Percentiles rank a stretch among this genome's conserved stretches.
These are phyloP conservation scores for Picea engelmannii DNA, from an alignment of 83 land plant species.

Conservation along the genomic window DNA sequence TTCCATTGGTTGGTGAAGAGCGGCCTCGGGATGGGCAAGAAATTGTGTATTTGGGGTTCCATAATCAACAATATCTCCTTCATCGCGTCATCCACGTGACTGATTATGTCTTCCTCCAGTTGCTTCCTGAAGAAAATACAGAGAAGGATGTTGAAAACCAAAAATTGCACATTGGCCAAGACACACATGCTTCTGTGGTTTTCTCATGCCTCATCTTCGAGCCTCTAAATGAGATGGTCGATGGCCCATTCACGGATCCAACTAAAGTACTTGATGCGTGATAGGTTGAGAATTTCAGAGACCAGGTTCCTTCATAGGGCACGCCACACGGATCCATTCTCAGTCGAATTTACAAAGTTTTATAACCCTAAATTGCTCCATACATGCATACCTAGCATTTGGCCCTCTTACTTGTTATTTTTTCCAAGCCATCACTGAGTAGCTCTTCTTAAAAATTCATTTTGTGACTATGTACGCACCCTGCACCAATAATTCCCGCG, in stretches of 20 bases:
- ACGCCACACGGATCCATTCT: constrained; percentile 77
- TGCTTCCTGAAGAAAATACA: constrained; percentile 58
- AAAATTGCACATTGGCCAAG: constrained; percentile 39
- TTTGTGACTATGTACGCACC: too few relatives aligned
- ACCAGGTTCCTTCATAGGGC: constrained; percentile 71
- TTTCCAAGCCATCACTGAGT: too few relatives aligned
- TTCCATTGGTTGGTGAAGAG: constrained; percentile 39
- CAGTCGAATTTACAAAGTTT: constrained; percentile 9
- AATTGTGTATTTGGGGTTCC: constrained; percentile 49
- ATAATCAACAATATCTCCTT: constrained; percentile 54
- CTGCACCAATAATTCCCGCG: too few relatives aligned
- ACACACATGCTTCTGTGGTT: constrained; percentile 34
- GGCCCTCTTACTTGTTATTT: too few relatives aligned
- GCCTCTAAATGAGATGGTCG: constrained; percentile 40
- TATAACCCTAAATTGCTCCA: too few relatives aligned
- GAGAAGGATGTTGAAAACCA: constrained; percentile 56
- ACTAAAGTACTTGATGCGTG: constrained; percentile 39
- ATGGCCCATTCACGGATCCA: constrained; percentile 32
- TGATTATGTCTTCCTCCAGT: constrained; percentile 37
- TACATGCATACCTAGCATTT: too few relatives aligned
- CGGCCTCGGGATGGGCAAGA: constrained; percentile 51
- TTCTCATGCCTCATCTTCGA: constrained; percentile 35
- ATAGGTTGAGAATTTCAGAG: constrained; percentile 42
- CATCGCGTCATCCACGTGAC: constrained; percentile 41
- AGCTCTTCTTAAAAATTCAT: too few relatives aligned